Base-by-base conservation (phyloP, 495 filamentous ascomycete genomes). In the Chaetomidium leptoderma region DNA sequence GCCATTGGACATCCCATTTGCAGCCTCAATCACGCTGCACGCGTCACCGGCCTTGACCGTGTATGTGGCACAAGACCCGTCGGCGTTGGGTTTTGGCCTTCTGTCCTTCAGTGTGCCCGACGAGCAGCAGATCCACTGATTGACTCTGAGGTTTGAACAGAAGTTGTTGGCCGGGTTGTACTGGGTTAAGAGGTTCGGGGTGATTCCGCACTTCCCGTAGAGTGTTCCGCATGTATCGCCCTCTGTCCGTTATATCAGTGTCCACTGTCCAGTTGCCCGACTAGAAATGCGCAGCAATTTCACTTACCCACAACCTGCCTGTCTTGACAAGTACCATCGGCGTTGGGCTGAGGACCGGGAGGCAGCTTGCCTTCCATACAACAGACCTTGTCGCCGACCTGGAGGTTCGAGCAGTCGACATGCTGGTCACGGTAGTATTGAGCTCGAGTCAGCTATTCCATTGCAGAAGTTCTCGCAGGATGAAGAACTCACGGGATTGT, bases 21-120 rank as follows among this genome's bases (percentile, higher is more conserved):
- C 50, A 3, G 64, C 68, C 7, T 53, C 70, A 1, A 76, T 54
- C 9, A 21, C 37, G n/a, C 11, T 3, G 61, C 74, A 77, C 11
- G 23, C 57, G 44, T 82, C 79, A 4, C 58, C 62, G 0, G 53
- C 14, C n/a, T 62, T 9, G 19, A 74, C 69, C 1, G 36, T 53
- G 65, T 81, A 74, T 0, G 62, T 51, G 1, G 55, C 53, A 54
- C 81, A 83, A 1, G 61, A 59, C 10, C 78, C 78, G 51, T 81
- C 68, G 0, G 67, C 10, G 35, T 76, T 65, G 0, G 72, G 72
- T 47, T 66, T 62, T 0, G 78, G 79, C 6, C 53, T 56, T n/a
- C 60, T 55, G 57, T 80, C 68, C 0, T 73, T 72, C 4, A 74
- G 58, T 0, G 49, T 24, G 19, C 77, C 79, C 0, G 57, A 13